A percentile compares a stretch with the other conserved stretches of the same genome.
Conservation (phyloP, 768 basidiomycete species). For the Russula brevipes region DNA sequence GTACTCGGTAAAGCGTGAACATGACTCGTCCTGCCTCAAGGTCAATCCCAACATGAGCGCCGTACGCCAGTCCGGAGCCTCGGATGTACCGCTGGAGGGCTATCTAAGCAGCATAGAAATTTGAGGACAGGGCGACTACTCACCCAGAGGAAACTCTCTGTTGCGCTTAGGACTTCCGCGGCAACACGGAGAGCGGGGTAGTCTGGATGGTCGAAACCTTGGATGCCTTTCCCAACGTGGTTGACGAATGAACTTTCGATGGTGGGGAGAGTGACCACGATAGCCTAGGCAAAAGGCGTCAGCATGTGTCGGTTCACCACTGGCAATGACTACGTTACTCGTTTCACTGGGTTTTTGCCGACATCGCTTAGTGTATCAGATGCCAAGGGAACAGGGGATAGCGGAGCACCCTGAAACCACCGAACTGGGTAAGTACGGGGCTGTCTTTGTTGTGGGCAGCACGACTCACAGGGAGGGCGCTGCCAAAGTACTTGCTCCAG, state of each 20-base stretch:
- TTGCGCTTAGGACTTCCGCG: constrained; percentile 81
- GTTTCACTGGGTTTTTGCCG: constrained; percentile 66
- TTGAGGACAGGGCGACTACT: constrained; percentile 1
- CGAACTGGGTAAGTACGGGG: background rate
- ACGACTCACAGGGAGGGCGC: constrained; percentile 50
- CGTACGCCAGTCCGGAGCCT: constrained; percentile 92
- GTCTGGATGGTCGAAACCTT: constrained; percentile 76
- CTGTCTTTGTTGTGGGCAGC: background rate
- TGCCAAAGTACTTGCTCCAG: constrained; percentile 67
- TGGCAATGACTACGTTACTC: constrained; percentile 42
- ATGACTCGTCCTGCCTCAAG: constrained; percentile 70
- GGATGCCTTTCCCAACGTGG: constrained; percentile 72
- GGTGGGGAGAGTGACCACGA: constrained; percentile 84
- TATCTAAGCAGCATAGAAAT: background rate
- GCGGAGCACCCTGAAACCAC: constrained; percentile 42
- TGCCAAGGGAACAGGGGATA: constrained; percentile 63
- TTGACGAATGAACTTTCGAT: constrained; percentile 89
- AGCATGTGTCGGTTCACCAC: background rate
- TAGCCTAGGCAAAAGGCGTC: constrained; percentile 45
- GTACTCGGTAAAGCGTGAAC: constrained; percentile 75
- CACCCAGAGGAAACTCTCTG: constrained; percentile 95
- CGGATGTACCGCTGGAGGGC: constrained; percentile 70
- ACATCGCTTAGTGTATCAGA: constrained; percentile 66
- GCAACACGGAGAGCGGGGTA: constrained; percentile 84
- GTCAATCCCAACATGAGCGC: constrained; percentile 71